A percentile compares a stretch with the other conserved stretches of the same genome.
These are phyloP conservation scores for Citrullus colocynthis DNA, from an alignment of 306 rosid genomes.

Conservation along the genomic window DNA sequence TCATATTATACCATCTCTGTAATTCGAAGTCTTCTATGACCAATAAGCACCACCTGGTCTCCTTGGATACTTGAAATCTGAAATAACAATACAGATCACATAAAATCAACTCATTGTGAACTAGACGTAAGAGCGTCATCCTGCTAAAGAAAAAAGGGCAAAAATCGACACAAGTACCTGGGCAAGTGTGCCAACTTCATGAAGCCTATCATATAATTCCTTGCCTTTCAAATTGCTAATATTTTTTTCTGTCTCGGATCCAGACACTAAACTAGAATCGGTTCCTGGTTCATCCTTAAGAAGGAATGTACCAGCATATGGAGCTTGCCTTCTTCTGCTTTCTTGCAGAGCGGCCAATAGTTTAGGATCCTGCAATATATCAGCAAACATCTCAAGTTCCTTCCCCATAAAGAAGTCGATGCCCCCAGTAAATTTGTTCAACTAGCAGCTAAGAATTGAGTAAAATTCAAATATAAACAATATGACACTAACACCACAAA, in stretches of 20 bases:
- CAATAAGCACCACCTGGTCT: constrained; percentile 85
- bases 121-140: not conserved
- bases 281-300: constrained; percentile 80
- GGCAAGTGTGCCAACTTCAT: constrained; percentile 98
- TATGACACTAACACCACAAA: not conserved
- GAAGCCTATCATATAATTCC: constrained; percentile 76
- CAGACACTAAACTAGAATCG: constrained; percentile 61
- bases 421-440: not conserved
- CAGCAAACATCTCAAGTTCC: constrained; percentile 2
- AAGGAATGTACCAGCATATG: constrained; percentile 96
- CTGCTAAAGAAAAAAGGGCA: not conserved
- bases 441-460: not conserved
- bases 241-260: constrained; percentile 65
- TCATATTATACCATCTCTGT: constrained; percentile 65
- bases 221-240: constrained; percentile 66
- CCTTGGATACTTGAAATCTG: constrained; percentile 98
- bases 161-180: constrained; percentile 35
- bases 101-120: constrained; percentile 1
- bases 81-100: constrained; percentile 3
- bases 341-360: constrained; percentile 87
- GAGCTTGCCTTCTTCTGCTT: constrained; percentile 86
- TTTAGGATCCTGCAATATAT: constrained; percentile 65
- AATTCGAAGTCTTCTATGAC: constrained; percentile 86
- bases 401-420: not conserved
- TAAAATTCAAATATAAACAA: not conserved